Conservation (phyloP, 1,284 basidiomycete genomes). For the Caloboletus firmus region DNA sequence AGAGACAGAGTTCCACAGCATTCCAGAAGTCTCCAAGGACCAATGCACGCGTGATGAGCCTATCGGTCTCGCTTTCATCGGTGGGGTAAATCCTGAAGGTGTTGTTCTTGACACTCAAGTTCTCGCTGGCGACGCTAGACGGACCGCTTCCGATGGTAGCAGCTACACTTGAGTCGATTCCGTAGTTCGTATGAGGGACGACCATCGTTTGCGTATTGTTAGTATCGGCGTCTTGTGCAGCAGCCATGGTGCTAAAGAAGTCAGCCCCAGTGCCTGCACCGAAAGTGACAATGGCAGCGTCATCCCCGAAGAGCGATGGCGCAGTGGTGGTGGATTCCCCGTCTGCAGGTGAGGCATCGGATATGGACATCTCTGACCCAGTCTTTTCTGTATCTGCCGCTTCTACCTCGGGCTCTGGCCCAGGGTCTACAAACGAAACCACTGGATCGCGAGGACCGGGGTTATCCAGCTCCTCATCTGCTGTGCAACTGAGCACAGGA, state of each 20-base stretch:
- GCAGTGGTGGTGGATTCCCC: conserved; percentile 79
- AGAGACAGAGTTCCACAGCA: conserved; percentile 90
- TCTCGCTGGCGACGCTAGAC: conserved; percentile 69
- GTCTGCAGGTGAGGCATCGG: conserved; percentile 68
- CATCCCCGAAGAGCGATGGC: conserved; percentile 88
- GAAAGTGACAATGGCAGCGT: conserved; percentile 57
- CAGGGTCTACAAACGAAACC: conserved; percentile 76
- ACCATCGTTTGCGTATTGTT: conserved; percentile 60
- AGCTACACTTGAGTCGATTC: conserved; percentile 83
- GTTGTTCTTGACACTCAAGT: conserved; percentile 57
- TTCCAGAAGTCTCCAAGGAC: conserved; percentile 94
- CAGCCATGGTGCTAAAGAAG: conserved; percentile 86
- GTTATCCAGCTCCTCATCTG: conserved; percentile 44
- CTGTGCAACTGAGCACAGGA: conserved; percentile 35
- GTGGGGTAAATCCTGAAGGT: conserved; percentile 91
- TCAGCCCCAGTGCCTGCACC: conserved; percentile 72
- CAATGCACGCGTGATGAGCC: conserved; percentile 88
- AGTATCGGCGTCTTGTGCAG: conserved; percentile 43
- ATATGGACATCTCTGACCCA: conserved; percentile 72
- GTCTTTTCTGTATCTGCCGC: conserved; percentile 52
- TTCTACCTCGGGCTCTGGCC: conserved; percentile 46
- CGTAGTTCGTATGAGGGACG: conserved; percentile 78
- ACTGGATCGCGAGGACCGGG: conserved; percentile 60
- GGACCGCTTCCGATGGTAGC: conserved; percentile 87
- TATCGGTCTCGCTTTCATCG: conserved; percentile 87